These are phyloP conservation scores for Cornus kousa DNA, from an alignment of 148 eudicot genomes.

Conservation along the genomic window DNA sequence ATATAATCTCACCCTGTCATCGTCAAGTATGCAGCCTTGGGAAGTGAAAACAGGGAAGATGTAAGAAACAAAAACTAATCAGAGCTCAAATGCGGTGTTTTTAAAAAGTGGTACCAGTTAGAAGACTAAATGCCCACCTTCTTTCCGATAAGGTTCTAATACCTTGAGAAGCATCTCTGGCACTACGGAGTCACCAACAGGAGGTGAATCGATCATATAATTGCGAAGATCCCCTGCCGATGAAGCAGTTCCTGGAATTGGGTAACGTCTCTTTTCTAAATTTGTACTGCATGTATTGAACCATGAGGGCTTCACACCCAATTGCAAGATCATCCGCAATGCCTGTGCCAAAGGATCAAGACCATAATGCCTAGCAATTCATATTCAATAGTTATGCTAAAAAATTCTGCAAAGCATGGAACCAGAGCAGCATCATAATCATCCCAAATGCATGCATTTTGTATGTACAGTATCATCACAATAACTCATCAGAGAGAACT, in stretches of 20 bases:
- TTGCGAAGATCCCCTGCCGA: conserved; percentile 80
- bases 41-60: conserved; percentile 9
- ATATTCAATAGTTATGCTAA: not conserved
- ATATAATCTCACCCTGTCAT: conserved; percentile 81
- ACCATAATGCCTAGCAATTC: not conserved
- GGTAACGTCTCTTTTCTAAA: conserved; percentile 46
- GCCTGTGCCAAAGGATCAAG: conserved; percentile 49
- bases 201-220: conserved; percentile 71
- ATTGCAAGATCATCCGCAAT: conserved; percentile 87
- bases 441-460: conserved; percentile 8
- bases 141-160: conserved; percentile 90
- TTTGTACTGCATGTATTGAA: conserved; percentile 55
- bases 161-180: conserved; percentile 98
- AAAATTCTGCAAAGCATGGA: not conserved
- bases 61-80: conserved; percentile 12
- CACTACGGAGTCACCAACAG: conserved; percentile 83
- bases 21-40: conserved; percentile 90
- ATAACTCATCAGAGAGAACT: not conserved
- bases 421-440: not conserved
- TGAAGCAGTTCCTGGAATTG: conserved; percentile 46
- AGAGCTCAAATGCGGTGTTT: not conserved
- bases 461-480: not conserved
- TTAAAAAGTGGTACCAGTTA: conserved; percentile 11
- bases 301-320: conserved; percentile 94
- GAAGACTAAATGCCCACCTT: conserved; percentile 46